These are phyloP conservation scores for Boletus edulis DNA, from an alignment of 768 basidiomycete species.

Conservation along the genomic window DNA sequence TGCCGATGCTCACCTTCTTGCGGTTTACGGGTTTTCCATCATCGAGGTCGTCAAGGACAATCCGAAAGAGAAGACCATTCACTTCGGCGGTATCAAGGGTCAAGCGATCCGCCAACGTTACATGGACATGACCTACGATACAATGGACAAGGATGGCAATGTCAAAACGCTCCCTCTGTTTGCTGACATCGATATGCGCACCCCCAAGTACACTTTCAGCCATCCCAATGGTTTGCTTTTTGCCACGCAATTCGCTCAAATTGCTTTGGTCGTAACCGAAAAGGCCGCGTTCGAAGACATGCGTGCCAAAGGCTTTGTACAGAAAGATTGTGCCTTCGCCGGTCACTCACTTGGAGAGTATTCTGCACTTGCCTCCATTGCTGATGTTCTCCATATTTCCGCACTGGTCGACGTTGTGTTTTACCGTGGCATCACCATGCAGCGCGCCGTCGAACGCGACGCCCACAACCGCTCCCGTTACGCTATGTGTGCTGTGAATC, in stretches of 20 bases:
- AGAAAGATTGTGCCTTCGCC: slow-evolving; percentile 89
- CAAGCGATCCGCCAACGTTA: slow-evolving; percentile 98
- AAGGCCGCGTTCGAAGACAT: slow-evolving; percentile 99
- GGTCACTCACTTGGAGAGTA: slow-evolving; percentile 99
- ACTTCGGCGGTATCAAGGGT: slow-evolving; percentile 99
- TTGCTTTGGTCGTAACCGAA: slow-evolving; percentile 96
- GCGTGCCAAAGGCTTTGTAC: slow-evolving; percentile 93
- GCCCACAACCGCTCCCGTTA: slow-evolving; percentile 91
- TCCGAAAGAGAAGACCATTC: slow-evolving; percentile 96
- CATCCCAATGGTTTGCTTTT: slow-evolving; percentile 94
- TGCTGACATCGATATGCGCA: slow-evolving; percentile 91
- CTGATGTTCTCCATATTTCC: slow-evolving; percentile 93
- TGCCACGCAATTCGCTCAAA: slow-evolving; percentile 98
- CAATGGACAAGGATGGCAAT: slow-evolving; percentile 93
- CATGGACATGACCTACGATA: slow-evolving; percentile 99
- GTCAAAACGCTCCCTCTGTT: slow-evolving; percentile 96
- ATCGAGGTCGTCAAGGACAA: slow-evolving; percentile 98
- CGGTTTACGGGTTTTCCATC: slow-evolving; percentile 98
- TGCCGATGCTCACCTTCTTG: slow-evolving; percentile 89
- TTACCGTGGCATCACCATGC: slow-evolving; percentile 99
- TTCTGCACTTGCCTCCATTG: slow-evolving; percentile 96
- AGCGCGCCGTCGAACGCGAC: slow-evolving; percentile 97
- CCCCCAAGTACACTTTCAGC: slow-evolving; percentile 97
- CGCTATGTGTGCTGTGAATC: slow-evolving; percentile 99
- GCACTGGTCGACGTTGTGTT: slow-evolving; percentile 97